Evolutionary conservation across 805 yeast genomes (phyloP), one percentile per base, ranked within the genome.

Genomic region (Cyberlindnera mrakii): DNA sequence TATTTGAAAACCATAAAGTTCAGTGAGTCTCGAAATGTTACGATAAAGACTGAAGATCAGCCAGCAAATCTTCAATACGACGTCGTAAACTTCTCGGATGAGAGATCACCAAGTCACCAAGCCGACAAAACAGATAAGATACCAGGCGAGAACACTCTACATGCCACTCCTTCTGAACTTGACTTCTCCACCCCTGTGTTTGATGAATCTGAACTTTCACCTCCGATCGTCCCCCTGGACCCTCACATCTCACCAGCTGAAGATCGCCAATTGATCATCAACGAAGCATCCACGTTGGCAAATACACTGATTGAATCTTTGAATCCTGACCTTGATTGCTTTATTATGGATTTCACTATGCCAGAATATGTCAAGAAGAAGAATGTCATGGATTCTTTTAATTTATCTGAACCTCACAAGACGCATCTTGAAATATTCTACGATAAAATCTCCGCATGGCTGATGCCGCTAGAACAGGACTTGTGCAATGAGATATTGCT

Each of bases 401-500:
- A 40, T 23, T 34, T 55, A 10, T 32, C 44, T 16, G 58, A 51
- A 23, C 59, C 57, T 3, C 59, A 56, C 32, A 49, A 48, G 40
- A 32, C 44, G 0, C 49, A 53, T 23, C 43, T 57, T 8, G 57
- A 53, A 20, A 37, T 48, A 13, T 56, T 56, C 38, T 53, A 53
- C 42, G 56, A 50, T 35, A 49, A 51, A 44, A 46, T 51, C 34
- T 48, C 58, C 1, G 44, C 46, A 4, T 49, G 52, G 52, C 14
- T 54, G 6, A 37, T 52, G 44, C 61, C 62, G 3, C 43, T 57
- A 25, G 65, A 53, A 58, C 60, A 51, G 67, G 70, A 45, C 75
- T 80, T 5, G 68, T 73, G 10, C 55, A 52, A 81, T 35, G 83
- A 78, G 47, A 66, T 78, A 8, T 57, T 80, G 4, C 55, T 79